Percentiles rank a stretch among this genome's conserved stretches.
phyloP scores from a whole-genome alignment of 1,284 basidiomycete genomes.

The Pisolithus thermaeus region DNA sequence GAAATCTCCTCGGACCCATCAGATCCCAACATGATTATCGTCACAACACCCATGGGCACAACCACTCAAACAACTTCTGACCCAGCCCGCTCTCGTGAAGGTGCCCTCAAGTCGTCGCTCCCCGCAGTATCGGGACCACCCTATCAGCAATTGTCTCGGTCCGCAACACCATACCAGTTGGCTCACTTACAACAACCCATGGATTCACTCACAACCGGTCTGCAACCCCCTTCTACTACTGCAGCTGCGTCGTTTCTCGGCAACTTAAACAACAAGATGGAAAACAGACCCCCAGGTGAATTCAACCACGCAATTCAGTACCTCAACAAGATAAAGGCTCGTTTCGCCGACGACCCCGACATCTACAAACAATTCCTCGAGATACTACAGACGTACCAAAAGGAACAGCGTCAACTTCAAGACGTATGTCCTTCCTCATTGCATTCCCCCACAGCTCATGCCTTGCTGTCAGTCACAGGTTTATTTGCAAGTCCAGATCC shows the following conservation, averaged over 20 bases:
- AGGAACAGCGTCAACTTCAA: constrained; percentile 83
- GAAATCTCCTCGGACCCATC: constrained; percentile 79
- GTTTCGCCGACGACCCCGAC: constrained; percentile 87
- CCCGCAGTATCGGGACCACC: constrained; percentile 18
- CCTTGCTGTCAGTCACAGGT: constrained; percentile 57
- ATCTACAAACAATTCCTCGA: constrained; percentile 99
- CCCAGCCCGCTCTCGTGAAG: constrained; percentile 22
- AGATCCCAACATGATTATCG: constrained; percentile 83
- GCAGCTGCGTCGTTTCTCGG: constrained; percentile 60
- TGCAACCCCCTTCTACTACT: constrained; percentile 32
- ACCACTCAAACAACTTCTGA: constrained; percentile 55
- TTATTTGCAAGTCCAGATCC: constrained; percentile 85
- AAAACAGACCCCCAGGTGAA: constrained; percentile 55
- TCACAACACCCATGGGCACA: constrained; percentile 89
- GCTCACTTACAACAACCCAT: constrained; percentile 31
- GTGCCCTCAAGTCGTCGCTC: constrained; percentile 4
- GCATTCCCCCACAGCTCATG: constrained; percentile 11
- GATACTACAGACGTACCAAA: constrained; percentile 96
- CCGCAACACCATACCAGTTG: constrained; percentile 41
- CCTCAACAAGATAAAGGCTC: constrained; percentile 97
- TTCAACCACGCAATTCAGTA: constrained; percentile 99
- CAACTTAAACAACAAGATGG: constrained; percentile 44
- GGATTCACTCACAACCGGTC: constrained; percentile 36
- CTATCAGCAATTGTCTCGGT: constrained; percentile 26
- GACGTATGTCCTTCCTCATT: constrained; percentile 56